Conservation (phyloP, 257 asterid genomes). For the Jacaranda copaia region DNA sequence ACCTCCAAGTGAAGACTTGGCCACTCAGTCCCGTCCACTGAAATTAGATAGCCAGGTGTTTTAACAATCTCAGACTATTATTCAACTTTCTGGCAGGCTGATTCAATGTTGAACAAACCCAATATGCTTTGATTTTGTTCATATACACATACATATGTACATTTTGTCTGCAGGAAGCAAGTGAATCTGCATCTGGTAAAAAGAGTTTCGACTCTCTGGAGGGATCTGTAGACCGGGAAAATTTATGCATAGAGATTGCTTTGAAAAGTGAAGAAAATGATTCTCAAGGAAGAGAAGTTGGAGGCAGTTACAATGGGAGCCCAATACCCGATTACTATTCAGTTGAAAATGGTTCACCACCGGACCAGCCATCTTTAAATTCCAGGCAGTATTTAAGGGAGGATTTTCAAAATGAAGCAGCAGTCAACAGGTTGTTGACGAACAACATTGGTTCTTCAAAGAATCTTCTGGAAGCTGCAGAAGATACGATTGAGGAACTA, state of each 20-base stretch:
- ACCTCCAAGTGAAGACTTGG: slow-evolving; percentile 38
- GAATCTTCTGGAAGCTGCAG: slow-evolving; percentile 72
- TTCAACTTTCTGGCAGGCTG: background rate
- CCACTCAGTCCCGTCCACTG: slow-evolving; percentile 46
- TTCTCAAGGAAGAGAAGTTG: slow-evolving; percentile 41
- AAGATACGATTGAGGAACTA: slow-evolving; percentile 73
- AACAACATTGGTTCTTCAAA: slow-evolving; percentile 51
- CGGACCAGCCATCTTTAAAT: slow-evolving; percentile 50
- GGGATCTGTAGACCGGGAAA: slow-evolving; percentile 43
- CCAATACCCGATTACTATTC: slow-evolving; percentile 46
- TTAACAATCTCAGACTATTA: slow-evolving; percentile 18
- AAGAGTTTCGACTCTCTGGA: slow-evolving; percentile 44
- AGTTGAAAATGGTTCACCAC: slow-evolving; percentile 46
- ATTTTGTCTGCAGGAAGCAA: slow-evolving; percentile 58
- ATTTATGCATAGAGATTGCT: slow-evolving; percentile 31
- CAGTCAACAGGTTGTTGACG: slow-evolving; percentile 43
- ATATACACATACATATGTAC: background rate
- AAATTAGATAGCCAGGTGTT: slow-evolving; percentile 62
- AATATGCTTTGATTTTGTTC: background rate
- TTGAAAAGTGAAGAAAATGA: slow-evolving; percentile 42
- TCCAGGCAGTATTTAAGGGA: slow-evolving; percentile 44
- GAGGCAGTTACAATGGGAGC: slow-evolving; percentile 41
- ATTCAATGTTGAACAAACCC: background rate
- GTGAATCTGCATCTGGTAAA: slow-evolving; percentile 50
- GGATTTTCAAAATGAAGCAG: slow-evolving; percentile 46